phyloP scores from a whole-genome alignment of 2,329 filamentous ascomycete species.

The Pseudogymnoascus sp. region DNA sequence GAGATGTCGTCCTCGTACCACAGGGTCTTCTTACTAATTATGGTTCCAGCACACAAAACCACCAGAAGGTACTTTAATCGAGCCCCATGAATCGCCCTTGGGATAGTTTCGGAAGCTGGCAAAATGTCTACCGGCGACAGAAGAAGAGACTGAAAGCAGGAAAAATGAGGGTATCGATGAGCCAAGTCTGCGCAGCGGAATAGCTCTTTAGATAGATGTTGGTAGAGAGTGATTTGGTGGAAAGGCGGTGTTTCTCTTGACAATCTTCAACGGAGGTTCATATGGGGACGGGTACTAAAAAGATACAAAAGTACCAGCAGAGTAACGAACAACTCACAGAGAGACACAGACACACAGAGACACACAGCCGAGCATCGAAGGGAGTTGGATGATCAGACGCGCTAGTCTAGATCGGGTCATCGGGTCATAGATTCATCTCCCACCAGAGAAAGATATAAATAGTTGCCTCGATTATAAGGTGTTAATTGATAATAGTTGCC shows the following conservation, averaged over 20 bases:
- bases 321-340: not conserved
- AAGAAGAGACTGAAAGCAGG: not conserved
- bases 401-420: not conserved
- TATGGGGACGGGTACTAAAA: not conserved
- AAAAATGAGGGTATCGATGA: not conserved
- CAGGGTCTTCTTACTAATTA: conserved; percentile 6
- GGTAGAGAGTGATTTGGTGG: not conserved
- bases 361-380: not conserved
- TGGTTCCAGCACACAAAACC: conserved; percentile 1
- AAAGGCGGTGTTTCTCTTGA: not conserved
- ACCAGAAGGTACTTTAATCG: conserved; percentile 1
- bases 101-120: not conserved
- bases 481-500: not conserved
- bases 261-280: not conserved
- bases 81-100: not conserved
- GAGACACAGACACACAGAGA: not conserved
- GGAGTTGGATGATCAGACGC: not conserved
- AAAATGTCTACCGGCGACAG: not conserved
- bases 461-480: not conserved
- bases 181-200: not conserved
- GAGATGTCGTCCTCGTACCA: conserved; percentile 1
- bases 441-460: not conserved
- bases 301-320: not conserved
- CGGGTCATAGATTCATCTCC: not conserved
- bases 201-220: not conserved